These are phyloP conservation scores for Hypoxylon intermedium DNA, from an alignment of 495 filamentous ascomycete species.

Conservation along the genomic window DNA sequence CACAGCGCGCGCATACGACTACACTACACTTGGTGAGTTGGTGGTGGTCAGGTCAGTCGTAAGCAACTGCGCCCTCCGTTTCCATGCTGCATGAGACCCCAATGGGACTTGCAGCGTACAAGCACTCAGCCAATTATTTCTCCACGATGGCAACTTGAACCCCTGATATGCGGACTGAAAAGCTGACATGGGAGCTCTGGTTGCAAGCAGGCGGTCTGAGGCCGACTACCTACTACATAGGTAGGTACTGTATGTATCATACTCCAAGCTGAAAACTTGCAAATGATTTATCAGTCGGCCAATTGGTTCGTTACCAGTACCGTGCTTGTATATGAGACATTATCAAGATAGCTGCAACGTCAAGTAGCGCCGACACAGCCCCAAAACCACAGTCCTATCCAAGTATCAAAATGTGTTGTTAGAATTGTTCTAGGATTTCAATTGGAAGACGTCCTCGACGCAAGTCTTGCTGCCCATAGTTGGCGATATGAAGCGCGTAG, in stretches of 20 bases:
- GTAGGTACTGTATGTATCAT: too few relatives aligned
- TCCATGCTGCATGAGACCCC: conserved; percentile 12
- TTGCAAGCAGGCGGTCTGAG: too few relatives aligned
- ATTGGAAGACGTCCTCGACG: background rate
- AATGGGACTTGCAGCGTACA: conserved; percentile 7
- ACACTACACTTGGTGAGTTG: background rate
- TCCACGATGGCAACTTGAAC: conserved; percentile 6
- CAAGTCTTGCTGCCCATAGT: background rate
- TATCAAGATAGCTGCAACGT: too few relatives aligned
- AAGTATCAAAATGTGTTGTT: too few relatives aligned
- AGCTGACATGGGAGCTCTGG: background rate
- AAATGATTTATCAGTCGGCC: conserved; percentile 19
- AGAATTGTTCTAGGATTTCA: too few relatives aligned
- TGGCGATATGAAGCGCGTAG: too few relatives aligned
- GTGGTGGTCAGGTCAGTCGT: conserved; percentile 5
- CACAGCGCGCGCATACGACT: background rate
- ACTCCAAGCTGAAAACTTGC: conserved; percentile 3
- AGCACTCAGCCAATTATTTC: conserved; percentile 18
- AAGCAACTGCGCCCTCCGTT: conserved; percentile 5
- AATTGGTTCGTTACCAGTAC: too few relatives aligned
- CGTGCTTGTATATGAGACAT: too few relatives aligned
- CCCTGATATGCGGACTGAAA: conserved; percentile 6
- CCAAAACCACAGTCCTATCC: too few relatives aligned
- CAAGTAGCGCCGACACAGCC: too few relatives aligned
- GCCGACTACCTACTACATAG: too few relatives aligned